Conservation (phyloP, 2,329 filamentous ascomycete species). For the Exophiala aquamarina region DNA sequence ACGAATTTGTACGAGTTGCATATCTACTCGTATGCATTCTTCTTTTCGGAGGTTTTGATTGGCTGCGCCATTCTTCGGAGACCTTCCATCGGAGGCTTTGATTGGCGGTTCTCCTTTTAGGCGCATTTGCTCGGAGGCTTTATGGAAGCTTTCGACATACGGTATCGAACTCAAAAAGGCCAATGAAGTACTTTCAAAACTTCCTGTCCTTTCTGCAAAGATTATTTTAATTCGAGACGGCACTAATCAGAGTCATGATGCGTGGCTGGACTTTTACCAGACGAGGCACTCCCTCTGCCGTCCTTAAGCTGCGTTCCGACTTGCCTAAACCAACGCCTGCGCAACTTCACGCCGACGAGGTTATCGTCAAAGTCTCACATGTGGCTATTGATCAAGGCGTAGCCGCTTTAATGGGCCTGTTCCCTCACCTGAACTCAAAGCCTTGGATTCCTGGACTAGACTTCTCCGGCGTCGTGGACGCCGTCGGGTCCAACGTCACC, state of each 20-base stretch:
- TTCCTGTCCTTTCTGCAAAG: too few species aligned
- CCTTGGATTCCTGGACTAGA: slow-evolving; percentile 15
- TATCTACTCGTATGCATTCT: too few species aligned
- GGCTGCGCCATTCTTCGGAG: too few species aligned
- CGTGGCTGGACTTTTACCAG: slow-evolving; percentile 13
- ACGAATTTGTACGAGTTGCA: too few species aligned
- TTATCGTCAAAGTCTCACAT: slow-evolving; percentile 17
- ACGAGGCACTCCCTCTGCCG: slow-evolving; percentile 9
- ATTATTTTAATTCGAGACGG: too few species aligned
- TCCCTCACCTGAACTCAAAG: slow-evolving; percentile 13
- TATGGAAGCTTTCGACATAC: too few species aligned
- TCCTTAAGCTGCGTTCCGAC: slow-evolving; percentile 13
- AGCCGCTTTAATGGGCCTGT: slow-evolving; percentile 2
- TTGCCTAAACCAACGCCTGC: slow-evolving; percentile 8
- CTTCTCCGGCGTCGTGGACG: slow-evolving; percentile 13
- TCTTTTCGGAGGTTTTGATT: too few species aligned
- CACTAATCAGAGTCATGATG: slow-evolving; percentile 4
- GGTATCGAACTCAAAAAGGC: neutral
- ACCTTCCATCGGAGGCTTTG: too few species aligned
- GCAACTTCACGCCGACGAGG: slow-evolving; percentile 8
- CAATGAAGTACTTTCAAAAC: too few species aligned
- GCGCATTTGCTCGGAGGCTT: too few species aligned
- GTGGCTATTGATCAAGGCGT: slow-evolving; percentile 8
- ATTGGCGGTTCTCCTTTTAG: too few species aligned
- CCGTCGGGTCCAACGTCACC: neutral